Conservation (phyloP, 257 asterid genomes). For the Paraleonurus japonicus region DNA sequence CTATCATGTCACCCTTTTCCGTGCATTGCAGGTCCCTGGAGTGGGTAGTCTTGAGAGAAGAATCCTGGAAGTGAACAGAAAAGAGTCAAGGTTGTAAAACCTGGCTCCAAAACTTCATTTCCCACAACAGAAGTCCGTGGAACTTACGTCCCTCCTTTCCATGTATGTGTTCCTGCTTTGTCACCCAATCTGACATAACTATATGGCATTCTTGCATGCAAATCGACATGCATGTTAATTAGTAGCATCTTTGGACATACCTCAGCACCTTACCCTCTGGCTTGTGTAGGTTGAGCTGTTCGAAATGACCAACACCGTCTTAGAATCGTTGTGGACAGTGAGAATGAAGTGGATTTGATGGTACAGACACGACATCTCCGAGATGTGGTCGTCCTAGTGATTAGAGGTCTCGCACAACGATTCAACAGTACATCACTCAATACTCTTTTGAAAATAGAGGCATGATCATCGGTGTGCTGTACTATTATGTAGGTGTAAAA, state of each 20-base stretch:
- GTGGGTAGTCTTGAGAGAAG: slow-evolving; percentile 81
- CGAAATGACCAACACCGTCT: slow-evolving; percentile 90
- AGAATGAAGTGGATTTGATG: slow-evolving; percentile 87
- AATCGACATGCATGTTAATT: not conserved
- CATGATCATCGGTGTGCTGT: slow-evolving; percentile 21
- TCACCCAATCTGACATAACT: not conserved
- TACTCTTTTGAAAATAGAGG: slow-evolving; percentile 85
- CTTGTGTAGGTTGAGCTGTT: slow-evolving; percentile 76
- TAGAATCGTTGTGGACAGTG: slow-evolving; percentile 90
- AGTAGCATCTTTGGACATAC: not conserved
- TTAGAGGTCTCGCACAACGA: slow-evolving; percentile 86
- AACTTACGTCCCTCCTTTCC: slow-evolving; percentile 90
- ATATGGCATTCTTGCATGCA: not conserved
- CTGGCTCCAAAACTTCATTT: slow-evolving; percentile 93
- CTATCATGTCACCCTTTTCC: not conserved
- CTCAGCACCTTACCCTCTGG: not conserved
- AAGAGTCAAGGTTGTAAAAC: slow-evolving; percentile 85
- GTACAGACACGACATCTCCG: slow-evolving; percentile 94
- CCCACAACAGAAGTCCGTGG: slow-evolving; percentile 93
- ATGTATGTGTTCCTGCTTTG: slow-evolving; percentile 45
- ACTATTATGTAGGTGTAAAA: not conserved
- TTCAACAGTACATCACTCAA: slow-evolving; percentile 96
- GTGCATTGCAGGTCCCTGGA: slow-evolving; percentile 65
- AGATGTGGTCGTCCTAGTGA: slow-evolving; percentile 84
- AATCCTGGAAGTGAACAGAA: slow-evolving; percentile 79